These are phyloP conservation scores for Meripilus lineatus DNA, from an alignment of 1,284 basidiomycete genomes.

Conservation along the genomic window DNA sequence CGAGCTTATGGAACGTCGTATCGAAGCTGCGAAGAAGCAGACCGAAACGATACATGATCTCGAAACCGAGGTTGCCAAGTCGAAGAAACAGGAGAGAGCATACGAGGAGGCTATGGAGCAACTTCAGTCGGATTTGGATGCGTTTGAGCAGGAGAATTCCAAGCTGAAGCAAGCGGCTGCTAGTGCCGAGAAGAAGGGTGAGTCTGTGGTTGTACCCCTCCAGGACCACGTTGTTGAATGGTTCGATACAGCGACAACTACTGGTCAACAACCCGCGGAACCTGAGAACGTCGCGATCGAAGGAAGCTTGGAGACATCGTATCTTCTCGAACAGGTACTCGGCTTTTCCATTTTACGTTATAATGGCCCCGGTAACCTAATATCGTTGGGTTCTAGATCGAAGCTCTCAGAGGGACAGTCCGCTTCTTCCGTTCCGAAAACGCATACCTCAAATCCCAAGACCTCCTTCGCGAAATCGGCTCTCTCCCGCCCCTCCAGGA, in stretches of 20 bases:
- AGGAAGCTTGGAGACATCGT: constrained; percentile 78
- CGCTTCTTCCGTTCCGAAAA: constrained; percentile 91
- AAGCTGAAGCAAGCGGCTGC: constrained; percentile 69
- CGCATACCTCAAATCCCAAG: constrained; percentile 85
- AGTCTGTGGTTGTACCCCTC: too few relatives aligned
- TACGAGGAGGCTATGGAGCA: constrained; percentile 94
- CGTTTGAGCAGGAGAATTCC: constrained; percentile 81
- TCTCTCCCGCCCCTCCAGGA: constrained; percentile 60
- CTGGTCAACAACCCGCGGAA: constrained; percentile 49
- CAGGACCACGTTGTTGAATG: too few relatives aligned
- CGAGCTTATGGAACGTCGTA: constrained; percentile 88
- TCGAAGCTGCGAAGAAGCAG: constrained; percentile 88
- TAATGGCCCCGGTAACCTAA: not conserved
- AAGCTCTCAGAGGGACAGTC: constrained; percentile 85
- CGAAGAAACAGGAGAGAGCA: constrained; percentile 81
- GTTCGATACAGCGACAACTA: constrained; percentile 15
- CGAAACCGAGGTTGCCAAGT: constrained; percentile 76
- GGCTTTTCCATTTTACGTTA: not conserved
- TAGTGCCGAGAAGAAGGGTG: constrained; percentile 64
- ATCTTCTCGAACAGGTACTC: constrained; percentile 76
- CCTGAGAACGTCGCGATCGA: constrained; percentile 64
- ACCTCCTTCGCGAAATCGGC: constrained; percentile 79
- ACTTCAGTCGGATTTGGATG: constrained; percentile 84
- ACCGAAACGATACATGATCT: constrained; percentile 80
- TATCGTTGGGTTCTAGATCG: constrained; percentile 52